These are phyloP conservation scores for Pontederia crassipes DNA, from an alignment of 176 grass and related monocot genomes.

Conservation along the genomic window DNA sequence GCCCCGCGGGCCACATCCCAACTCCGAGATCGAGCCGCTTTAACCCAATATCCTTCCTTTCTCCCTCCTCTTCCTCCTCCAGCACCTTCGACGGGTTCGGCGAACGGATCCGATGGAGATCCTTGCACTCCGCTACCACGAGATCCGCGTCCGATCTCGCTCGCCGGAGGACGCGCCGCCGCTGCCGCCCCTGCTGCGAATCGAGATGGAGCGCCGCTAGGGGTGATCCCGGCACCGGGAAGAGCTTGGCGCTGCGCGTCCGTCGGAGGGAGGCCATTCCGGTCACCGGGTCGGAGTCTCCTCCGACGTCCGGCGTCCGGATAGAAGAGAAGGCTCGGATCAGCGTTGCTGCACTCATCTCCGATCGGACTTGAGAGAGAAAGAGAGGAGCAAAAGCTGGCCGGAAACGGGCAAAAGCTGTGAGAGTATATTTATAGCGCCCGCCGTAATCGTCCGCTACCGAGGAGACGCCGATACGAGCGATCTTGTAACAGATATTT, in stretches of 20 bases:
- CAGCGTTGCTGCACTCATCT: slow-evolving; percentile 32
- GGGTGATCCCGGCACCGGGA: background rate
- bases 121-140: background rate
- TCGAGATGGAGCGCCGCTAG: background rate
- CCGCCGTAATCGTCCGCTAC: too few relatives aligned
- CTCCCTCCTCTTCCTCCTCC: background rate
- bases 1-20: background rate
- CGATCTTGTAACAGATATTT: too few relatives aligned
- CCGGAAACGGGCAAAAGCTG: too few relatives aligned
- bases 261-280: slow-evolving; percentile 6
- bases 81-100: background rate
- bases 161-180: slow-evolving; percentile 31
- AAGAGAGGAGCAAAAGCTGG: too few relatives aligned
- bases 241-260: background rate
- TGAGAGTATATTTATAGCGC: too few relatives aligned
- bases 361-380: background rate
- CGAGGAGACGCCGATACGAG: too few relatives aligned
- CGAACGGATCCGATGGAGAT: background rate
- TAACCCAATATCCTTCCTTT: background rate
- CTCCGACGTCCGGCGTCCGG: background rate
- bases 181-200: background rate
- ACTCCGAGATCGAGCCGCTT: background rate
- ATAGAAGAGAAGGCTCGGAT: slow-evolving; percentile 26
- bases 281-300: background rate
- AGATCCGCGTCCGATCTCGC: slow-evolving; percentile 48